Evolutionary conservation across 2,329 filamentous ascomycete genomes (phyloP).

Genomic region (Hypoxylon sp.): DNA sequence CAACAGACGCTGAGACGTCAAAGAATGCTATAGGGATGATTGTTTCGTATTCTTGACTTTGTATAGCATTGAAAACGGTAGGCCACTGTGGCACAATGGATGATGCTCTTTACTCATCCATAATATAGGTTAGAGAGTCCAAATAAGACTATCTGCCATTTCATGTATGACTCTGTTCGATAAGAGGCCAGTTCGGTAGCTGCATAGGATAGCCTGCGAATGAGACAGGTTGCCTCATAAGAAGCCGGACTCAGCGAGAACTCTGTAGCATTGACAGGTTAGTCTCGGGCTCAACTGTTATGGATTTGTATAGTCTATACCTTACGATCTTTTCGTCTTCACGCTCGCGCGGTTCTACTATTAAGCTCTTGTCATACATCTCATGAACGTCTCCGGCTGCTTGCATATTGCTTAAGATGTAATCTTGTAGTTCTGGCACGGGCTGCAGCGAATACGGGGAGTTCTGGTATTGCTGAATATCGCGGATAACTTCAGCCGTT

Average conservation of each 20-base stretch:
- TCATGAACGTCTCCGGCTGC: slow-evolving; percentile 96
- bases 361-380: slow-evolving; percentile 98
- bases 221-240: slow-evolving; percentile 59
- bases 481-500: slow-evolving; percentile 97
- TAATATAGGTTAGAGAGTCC: slow-evolving; percentile 11
- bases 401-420: slow-evolving; percentile 97
- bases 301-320: slow-evolving; percentile 65
- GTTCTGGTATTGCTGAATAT: slow-evolving; percentile 99
- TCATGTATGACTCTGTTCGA: slow-evolving; percentile 21
- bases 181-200: slow-evolving; percentile 16
- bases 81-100: slow-evolving; percentile 7
- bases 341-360: slow-evolving; percentile 92
- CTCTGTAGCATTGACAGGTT: slow-evolving; percentile 60
- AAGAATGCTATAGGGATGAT: slow-evolving; percentile 6
- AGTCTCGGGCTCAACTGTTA: slow-evolving; percentile 32
- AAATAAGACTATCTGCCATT: slow-evolving; percentile 20
- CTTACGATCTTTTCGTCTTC: slow-evolving; percentile 99
- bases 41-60: slow-evolving; percentile 8
- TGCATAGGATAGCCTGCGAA: slow-evolving; percentile 24
- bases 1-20: slow-evolving; percentile 6
- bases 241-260: slow-evolving; percentile 74
- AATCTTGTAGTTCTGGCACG: slow-evolving; percentile 93
- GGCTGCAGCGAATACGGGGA: slow-evolving; percentile 93
- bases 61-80: not conserved
- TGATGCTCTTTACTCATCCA: slow-evolving; percentile 16